Conservation (phyloP, 2,329 filamentous ascomycete species). For the Sphaerulina musiva region DNA sequence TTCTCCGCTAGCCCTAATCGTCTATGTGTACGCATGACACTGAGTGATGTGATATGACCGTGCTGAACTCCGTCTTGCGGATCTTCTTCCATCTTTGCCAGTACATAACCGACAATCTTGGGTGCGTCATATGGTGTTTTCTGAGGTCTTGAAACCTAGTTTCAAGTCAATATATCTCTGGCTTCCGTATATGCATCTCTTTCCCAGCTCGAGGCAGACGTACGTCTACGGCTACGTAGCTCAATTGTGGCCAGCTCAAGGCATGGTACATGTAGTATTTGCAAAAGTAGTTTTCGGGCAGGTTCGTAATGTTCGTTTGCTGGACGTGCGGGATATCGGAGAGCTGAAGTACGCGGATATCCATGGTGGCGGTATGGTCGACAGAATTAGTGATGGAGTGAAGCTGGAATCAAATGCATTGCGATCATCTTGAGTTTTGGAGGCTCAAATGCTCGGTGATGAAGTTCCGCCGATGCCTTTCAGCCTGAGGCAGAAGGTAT, state of each 20-base stretch:
- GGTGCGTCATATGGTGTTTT: conserved; percentile 80
- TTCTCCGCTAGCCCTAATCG: conserved; percentile 90
- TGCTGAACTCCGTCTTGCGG: conserved; percentile 83
- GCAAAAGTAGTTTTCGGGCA: conserved; percentile 99
- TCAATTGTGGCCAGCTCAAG: conserved; percentile 94
- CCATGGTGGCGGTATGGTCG: conserved; percentile 51
- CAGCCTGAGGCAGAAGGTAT: background rate
- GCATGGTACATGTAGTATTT: conserved; percentile 99
- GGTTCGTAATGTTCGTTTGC: conserved; percentile 96
- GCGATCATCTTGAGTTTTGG: too few species aligned
- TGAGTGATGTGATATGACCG: conserved; percentile 91
- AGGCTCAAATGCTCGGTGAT: background rate
- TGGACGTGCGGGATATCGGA: conserved; percentile 88
- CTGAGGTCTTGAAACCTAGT: conserved; percentile 63
- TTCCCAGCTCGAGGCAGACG: conserved; percentile 16
- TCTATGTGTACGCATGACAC: conserved; percentile 93
- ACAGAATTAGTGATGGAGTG: background rate
- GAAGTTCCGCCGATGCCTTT: background rate
- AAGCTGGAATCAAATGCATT: background rate
- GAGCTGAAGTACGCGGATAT: conserved; percentile 79
- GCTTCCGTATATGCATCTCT: background rate
- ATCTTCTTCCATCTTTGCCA: conserved; percentile 99
- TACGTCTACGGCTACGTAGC: conserved; percentile 86
- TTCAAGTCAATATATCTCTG: background rate
- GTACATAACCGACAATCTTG: conserved; percentile 97